Evolutionary conservation across 768 basidiomycete species (phyloP).

Genomic region (Hygrophoropsis aurantiaca): DNA sequence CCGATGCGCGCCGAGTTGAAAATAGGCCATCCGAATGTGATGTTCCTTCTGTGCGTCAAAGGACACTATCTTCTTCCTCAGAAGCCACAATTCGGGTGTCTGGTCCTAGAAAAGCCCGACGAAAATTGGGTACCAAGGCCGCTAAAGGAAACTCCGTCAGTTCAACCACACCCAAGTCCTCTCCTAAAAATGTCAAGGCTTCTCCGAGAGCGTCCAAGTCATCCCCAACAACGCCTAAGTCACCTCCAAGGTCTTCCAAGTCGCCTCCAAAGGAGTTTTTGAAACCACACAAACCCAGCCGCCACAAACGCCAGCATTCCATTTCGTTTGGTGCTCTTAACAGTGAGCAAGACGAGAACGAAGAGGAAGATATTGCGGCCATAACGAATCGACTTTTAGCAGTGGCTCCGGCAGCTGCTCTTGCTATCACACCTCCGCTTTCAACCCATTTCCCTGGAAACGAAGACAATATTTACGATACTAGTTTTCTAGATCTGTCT

Average conservation of each 20-base stretch:
- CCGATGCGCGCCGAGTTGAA: neutral
- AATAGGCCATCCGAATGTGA: conserved; percentile 1
- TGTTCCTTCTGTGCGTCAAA: conserved; percentile 9
- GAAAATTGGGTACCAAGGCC: conserved; percentile 9
- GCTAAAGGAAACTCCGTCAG: too few species aligned
- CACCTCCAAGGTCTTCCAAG: too few species aligned
- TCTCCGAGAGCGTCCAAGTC: too few species aligned
- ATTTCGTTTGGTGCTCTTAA: neutral
- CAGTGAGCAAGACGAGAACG: neutral
- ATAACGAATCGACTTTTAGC: conserved; percentile 4
- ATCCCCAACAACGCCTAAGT: too few species aligned
- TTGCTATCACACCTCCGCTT: neutral
- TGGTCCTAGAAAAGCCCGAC: conserved; percentile 10
- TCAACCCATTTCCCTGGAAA: neutral
- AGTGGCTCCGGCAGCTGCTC: neutral
- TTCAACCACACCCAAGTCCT: too few species aligned
- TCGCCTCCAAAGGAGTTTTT: too few species aligned
- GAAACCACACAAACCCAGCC: too few species aligned
- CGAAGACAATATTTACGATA: neutral
- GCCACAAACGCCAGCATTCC: conserved; percentile 1
- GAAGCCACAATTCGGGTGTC: conserved; percentile 13
- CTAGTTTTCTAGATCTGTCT: neutral
- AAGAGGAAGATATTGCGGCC: neutral
- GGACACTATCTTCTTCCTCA: conserved; percentile 17
- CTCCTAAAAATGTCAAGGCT: too few species aligned